These are phyloP conservation scores for Gonapodya prolifera DNA, from an alignment of 192 early-diverging fungal genomes.

Conservation along the genomic window DNA sequence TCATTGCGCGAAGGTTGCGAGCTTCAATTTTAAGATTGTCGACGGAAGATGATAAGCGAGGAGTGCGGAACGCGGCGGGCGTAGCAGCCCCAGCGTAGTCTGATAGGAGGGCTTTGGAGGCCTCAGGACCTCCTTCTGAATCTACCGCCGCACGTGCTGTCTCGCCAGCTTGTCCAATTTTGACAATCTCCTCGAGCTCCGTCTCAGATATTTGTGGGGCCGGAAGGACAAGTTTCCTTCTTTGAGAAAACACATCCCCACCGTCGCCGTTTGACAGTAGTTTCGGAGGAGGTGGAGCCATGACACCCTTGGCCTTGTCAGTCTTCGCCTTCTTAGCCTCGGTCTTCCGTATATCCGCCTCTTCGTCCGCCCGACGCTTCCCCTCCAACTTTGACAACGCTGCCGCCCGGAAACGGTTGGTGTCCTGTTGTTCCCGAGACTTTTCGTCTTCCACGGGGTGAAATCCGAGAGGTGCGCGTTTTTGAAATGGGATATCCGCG, in stretches of 20 bases:
- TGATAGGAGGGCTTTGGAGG: slow-evolving; percentile 54
- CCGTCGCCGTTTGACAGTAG: slow-evolving; percentile 26
- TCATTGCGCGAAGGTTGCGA: slow-evolving; percentile 64
- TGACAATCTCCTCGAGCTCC: slow-evolving; percentile 85
- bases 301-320: slow-evolving; percentile 24
- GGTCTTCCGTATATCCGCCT: slow-evolving; percentile 67
- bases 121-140: slow-evolving; percentile 30
- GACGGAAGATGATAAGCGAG: slow-evolving; percentile 29
- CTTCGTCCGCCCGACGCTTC: slow-evolving; percentile 68
- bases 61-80: slow-evolving; percentile 43
- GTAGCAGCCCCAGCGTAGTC: slow-evolving; percentile 45
- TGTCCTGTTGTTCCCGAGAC: slow-evolving; percentile 41
- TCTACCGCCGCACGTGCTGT: slow-evolving; percentile 58
- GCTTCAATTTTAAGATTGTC: slow-evolving; percentile 70
- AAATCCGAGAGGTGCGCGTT: slow-evolving; percentile 74
- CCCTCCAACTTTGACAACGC: slow-evolving; percentile 72
- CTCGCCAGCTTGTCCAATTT: slow-evolving; percentile 73
- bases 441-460: slow-evolving; percentile 85
- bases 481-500: slow-evolving; percentile 91
- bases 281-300: neutral
- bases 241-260: slow-evolving; percentile 31
- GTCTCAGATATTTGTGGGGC: slow-evolving; percentile 80
- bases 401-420: slow-evolving; percentile 46
- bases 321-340: slow-evolving; percentile 60
- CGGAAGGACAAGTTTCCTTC: slow-evolving; percentile 70